phyloP scores from a whole-genome alignment of 108 stramenopile species.

The Cyclotella sp. region DNA sequence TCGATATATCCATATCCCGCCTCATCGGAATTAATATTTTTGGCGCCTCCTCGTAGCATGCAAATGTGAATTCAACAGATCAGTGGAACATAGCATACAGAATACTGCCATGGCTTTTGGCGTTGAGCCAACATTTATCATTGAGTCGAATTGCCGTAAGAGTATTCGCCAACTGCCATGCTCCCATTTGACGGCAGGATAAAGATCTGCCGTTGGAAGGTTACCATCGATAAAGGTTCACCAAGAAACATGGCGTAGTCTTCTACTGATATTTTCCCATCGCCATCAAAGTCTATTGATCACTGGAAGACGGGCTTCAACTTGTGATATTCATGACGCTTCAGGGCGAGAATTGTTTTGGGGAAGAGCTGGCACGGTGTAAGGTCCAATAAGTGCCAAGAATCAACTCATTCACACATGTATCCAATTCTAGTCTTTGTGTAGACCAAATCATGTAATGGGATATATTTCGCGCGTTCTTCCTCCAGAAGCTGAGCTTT shows the following conservation, averaged over 20 bases:
- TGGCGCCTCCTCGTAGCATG: conserved; percentile 39
- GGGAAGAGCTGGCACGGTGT: background rate
- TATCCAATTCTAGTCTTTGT: conserved; percentile 14
- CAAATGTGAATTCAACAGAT: conserved; percentile 39
- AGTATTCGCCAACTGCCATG: background rate
- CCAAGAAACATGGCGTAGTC: conserved; percentile 41
- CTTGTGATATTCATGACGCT: conserved; percentile 25
- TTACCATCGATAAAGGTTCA: conserved; percentile 34
- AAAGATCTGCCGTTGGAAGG: conserved; percentile 46
- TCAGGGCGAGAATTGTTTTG: conserved; percentile 34
- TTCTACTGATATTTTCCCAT: conserved; percentile 39
- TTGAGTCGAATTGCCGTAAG: conserved; percentile 8
- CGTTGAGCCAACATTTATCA: conserved; percentile 45
- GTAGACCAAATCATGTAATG: conserved; percentile 41
- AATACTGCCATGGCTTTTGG: conserved; percentile 46
- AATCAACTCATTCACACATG: background rate
- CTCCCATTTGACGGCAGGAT: conserved; percentile 27
- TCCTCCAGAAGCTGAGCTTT: conserved; percentile 48
- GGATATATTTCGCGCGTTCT: conserved; percentile 41
- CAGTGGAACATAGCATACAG: conserved; percentile 41
- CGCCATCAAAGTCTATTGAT: conserved; percentile 30
- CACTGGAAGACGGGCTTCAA: conserved; percentile 18
- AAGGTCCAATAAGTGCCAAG: background rate
- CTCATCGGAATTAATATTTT: too few relatives aligned
- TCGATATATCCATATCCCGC: conserved; percentile 41